phyloP scores from a whole-genome alignment of 2,329 filamentous ascomycete species.

The Mariannaea elegans region DNA sequence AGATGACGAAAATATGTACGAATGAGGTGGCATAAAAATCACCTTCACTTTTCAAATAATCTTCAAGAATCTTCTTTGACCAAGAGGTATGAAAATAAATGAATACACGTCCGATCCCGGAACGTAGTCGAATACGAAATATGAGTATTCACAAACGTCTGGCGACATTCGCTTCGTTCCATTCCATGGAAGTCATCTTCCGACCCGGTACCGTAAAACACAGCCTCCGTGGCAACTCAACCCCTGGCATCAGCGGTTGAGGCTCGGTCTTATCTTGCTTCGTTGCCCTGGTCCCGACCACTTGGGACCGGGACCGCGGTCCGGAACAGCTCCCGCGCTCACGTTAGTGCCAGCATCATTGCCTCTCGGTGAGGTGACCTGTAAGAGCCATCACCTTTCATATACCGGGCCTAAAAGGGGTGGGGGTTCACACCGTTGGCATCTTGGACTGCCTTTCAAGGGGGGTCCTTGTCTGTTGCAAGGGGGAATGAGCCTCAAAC shows the following conservation, averaged over 20 bases:
- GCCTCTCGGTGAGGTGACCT: constrained; percentile 2
- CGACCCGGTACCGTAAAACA: not conserved
- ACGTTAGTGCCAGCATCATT: not conserved
- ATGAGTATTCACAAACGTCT: not conserved
- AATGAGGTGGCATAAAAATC: too few relatives aligned
- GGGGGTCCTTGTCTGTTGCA: not conserved
- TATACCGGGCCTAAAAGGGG: constrained; percentile 11
- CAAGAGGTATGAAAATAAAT: not conserved
- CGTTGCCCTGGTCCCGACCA: not conserved
- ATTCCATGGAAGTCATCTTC: not conserved
- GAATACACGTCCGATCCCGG: not conserved
- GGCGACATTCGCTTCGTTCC: not conserved
- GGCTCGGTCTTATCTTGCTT: not conserved
- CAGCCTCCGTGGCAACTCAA: not conserved
- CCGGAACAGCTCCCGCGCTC: not conserved
- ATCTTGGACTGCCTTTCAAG: not conserved
- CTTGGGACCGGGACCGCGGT: not conserved
- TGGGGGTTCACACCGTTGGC: constrained; percentile 5
- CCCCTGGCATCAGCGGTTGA: not conserved
- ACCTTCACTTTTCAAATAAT: too few relatives aligned
- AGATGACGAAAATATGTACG: too few relatives aligned
- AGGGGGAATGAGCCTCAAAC: constrained; percentile 17
- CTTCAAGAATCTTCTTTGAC: not conserved
- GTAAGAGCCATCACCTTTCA: not conserved
- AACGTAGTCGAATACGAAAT: not conserved